Percentiles rank a stretch among this genome's conserved stretches.
phyloP scores from a whole-genome alignment of 2,329 filamentous ascomycete genomes.

The Paecilomyces niveus region DNA sequence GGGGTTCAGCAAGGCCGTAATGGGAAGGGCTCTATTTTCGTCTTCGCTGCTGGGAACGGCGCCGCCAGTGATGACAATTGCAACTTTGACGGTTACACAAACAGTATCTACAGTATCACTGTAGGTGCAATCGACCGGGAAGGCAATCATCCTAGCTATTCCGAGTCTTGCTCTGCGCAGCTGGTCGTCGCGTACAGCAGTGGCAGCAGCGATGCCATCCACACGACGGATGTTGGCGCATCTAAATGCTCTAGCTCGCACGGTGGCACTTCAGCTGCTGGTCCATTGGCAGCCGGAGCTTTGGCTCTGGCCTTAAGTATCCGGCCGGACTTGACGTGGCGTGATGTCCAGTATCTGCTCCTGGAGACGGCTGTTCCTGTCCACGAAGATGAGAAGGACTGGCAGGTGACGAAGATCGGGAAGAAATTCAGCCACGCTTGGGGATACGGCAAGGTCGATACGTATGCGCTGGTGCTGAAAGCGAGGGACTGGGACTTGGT shows the following conservation, averaged over 20 bases:
- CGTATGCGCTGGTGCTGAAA: constrained; percentile 72
- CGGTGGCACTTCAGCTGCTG: constrained; percentile 91
- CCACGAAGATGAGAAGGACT: constrained; percentile 65
- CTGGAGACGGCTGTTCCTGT: constrained; percentile 78
- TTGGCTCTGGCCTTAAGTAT: constrained; percentile 81
- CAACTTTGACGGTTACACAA: constrained; percentile 99
- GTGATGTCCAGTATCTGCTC: constrained; percentile 88
- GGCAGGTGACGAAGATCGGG: constrained; percentile 73
- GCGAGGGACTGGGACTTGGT: constrained; percentile 81
- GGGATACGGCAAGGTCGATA: constrained; percentile 93
- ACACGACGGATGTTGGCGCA: constrained; percentile 88
- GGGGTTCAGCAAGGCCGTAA: constrained; percentile 80
- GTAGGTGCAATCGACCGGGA: constrained; percentile 86
- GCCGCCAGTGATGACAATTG: constrained; percentile 85
- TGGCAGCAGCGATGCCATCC: constrained; percentile 79
- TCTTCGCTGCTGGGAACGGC: constrained; percentile 95
- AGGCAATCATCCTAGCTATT: constrained; percentile 89
- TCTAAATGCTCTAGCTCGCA: constrained; percentile 75
- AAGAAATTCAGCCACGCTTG: constrained; percentile 90
- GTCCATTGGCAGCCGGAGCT: constrained; percentile 84
- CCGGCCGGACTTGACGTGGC: constrained; percentile 82
- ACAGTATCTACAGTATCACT: constrained; percentile 98
- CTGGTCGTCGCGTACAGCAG: constrained; percentile 96
- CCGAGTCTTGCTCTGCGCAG: constrained; percentile 90
- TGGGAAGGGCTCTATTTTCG: constrained; percentile 83